A percentile compares a stretch with the other conserved stretches of the same genome.
phyloP scores from a whole-genome alignment of 2,329 filamentous ascomycete species.

The Ophiosphaerella herpotricha region DNA sequence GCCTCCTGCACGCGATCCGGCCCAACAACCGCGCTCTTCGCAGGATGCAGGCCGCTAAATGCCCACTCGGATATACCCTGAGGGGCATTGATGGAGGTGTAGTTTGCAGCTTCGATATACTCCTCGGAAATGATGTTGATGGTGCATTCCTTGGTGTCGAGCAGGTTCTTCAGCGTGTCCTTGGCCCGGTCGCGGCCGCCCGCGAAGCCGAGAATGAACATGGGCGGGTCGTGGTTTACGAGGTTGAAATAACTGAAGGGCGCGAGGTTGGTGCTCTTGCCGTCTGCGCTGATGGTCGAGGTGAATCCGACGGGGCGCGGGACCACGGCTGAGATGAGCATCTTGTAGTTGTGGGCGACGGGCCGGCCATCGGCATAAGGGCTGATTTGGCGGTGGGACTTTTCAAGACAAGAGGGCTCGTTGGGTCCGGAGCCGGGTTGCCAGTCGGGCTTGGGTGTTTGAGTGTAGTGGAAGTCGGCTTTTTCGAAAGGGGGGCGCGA shows the following conservation, averaged over 20 bases:
- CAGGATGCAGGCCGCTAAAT: conserved; percentile 74
- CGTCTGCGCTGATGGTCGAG: conserved; percentile 64
- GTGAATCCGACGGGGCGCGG: conserved; percentile 78
- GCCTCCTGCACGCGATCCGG: conserved; percentile 79
- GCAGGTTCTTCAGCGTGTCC: conserved; percentile 77
- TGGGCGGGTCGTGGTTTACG: conserved; percentile 82
- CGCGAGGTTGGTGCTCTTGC: conserved; percentile 72
- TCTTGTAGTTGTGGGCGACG: conserved; percentile 81
- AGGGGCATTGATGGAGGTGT: conserved; percentile 77
- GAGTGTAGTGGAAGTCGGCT: conserved; percentile 60
- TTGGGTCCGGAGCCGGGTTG: conserved; percentile 69
- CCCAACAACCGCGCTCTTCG: conserved; percentile 67
- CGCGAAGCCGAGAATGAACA: conserved; percentile 71
- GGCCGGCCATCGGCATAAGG: conserved; percentile 74
- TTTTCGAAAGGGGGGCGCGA: conserved; percentile 65
- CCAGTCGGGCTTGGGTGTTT: conserved; percentile 70
- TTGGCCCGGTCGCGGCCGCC: conserved; percentile 67
- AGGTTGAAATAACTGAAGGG: conserved; percentile 88
- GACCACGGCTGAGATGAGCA: conserved; percentile 81
- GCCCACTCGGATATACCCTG: conserved; percentile 80
- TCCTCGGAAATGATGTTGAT: conserved; percentile 88
- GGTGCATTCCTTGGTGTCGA: conserved; percentile 70
- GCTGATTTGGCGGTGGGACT: conserved; percentile 76
- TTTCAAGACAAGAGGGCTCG: conserved; percentile 55
- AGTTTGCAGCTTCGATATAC: conserved; percentile 86